Evolutionary conservation across 495 filamentous ascomycete species (phyloP).

Genomic region (Aspergillus sclerotiicarbonarius): DNA sequence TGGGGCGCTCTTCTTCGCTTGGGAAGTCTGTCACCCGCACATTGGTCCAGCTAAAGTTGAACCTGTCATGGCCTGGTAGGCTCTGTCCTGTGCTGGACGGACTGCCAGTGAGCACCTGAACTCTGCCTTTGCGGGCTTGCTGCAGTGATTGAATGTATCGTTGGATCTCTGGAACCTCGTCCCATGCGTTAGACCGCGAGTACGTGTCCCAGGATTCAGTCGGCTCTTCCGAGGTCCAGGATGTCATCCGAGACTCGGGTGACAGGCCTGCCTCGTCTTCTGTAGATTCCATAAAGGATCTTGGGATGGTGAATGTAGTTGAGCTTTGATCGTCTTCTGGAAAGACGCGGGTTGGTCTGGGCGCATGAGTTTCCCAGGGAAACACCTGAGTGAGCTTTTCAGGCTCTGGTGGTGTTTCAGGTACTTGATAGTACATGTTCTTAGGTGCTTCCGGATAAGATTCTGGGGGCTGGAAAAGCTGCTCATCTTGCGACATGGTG

Average conservation of each 20-base stretch:
- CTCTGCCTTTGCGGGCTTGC: constrained; percentile 58
- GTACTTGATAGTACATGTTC: constrained; percentile 80
- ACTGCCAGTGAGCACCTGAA: constrained; percentile 50
- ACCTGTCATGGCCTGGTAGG: constrained; percentile 8
- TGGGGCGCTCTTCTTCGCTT: constrained; percentile 76
- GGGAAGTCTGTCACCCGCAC: constrained; percentile 83
- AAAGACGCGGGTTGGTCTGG: constrained; percentile 73
- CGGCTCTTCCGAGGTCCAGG: constrained; percentile 44
- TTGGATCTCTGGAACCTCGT: constrained; percentile 78
- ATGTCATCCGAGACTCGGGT: constrained; percentile 27
- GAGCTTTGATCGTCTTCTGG: constrained; percentile 44
- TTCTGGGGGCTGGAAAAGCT: constrained; percentile 70
- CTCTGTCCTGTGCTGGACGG: constrained; percentile 8
- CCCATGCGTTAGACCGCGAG: constrained; percentile 79
- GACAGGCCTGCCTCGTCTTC: constrained; percentile 24
- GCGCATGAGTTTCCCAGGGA: constrained; percentile 73
- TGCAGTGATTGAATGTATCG: constrained; percentile 71
- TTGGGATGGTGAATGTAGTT: constrained; percentile 15
- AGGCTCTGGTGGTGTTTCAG: constrained; percentile 54
- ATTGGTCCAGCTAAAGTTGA: constrained; percentile 43
- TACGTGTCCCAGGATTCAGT: constrained; percentile 62
- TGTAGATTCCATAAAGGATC: constrained; percentile 25
- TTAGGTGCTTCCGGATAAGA: constrained; percentile 79
- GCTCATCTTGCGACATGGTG: constrained; percentile 67
- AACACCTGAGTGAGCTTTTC: constrained; percentile 68